phyloP scores from a whole-genome alignment of 108 stramenopile species.

The Skeletonema costatum region DNA sequence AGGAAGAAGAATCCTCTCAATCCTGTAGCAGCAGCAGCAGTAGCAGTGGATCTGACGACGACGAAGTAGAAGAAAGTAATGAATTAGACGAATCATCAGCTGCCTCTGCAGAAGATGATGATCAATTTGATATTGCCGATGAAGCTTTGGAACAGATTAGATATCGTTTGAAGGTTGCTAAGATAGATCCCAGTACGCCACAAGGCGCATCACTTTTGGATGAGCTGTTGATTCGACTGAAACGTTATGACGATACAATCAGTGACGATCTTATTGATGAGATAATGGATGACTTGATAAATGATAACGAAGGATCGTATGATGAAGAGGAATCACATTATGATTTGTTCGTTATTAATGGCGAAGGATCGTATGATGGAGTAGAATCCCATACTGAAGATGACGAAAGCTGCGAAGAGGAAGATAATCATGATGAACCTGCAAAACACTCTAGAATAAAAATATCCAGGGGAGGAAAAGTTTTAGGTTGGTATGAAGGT shows the following conservation, averaged over 20 bases:
- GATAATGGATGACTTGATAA: constrained; percentile 6
- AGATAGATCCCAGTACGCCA: constrained; percentile 35
- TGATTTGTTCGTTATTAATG: neutral
- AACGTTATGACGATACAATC: constrained; percentile 3
- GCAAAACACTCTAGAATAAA: constrained; percentile 2
- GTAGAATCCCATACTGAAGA: neutral
- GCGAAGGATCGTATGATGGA: neutral
- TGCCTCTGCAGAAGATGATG: neutral
- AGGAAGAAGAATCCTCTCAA: neutral
- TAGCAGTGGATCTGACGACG: neutral
- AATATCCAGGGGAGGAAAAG: constrained; percentile 33
- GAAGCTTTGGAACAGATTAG: constrained; percentile 43
- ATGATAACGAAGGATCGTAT: neutral
- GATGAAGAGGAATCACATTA: neutral
- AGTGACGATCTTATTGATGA: constrained; percentile 33
- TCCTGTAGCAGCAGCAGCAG: neutral
- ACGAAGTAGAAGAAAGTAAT: neutral
- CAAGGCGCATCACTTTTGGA: constrained; percentile 34
- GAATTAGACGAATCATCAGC: constrained; percentile 1
- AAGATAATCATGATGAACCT: neutral
- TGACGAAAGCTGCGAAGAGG: neutral
- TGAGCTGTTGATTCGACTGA: constrained; percentile 30
- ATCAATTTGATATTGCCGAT: constrained; percentile 32
- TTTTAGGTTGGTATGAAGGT: constrained; percentile 43
- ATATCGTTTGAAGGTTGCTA: constrained; percentile 35